These are phyloP conservation scores for Urostyla sp. DNA, from an alignment of 73 alveolate genomes.

Conservation along the genomic window DNA sequence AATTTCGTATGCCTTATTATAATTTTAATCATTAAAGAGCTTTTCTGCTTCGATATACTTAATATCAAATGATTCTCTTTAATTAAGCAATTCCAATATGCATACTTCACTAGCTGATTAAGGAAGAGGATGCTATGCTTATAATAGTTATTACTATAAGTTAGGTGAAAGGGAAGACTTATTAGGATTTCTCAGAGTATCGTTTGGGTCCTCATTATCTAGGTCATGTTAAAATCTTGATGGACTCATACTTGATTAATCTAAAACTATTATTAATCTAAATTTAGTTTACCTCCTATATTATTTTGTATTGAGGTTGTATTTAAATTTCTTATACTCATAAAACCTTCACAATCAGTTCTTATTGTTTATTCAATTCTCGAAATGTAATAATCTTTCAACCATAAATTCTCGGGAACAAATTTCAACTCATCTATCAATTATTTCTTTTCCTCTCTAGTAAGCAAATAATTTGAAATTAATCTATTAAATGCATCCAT, in stretches of 20 bases:
- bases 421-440: conserved; percentile 74
- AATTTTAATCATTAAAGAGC: conserved; percentile 89
- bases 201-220: conserved; percentile 68
- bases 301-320: conserved; percentile 16
- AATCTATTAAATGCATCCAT: conserved; percentile 87
- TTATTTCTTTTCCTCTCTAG: conserved; percentile 72
- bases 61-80: conserved; percentile 83
- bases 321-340: neutral
- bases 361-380: conserved; percentile 73
- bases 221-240: conserved; percentile 56
- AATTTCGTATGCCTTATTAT: conserved; percentile 90
- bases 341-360: conserved; percentile 64
- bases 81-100: conserved; percentile 80
- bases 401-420: conserved; percentile 76
- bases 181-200: conserved; percentile 68
- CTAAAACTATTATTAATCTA: conserved; percentile 54
- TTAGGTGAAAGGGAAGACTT: conserved; percentile 17
- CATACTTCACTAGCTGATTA: conserved; percentile 52
- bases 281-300: conserved; percentile 17
- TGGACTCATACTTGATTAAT: conserved; percentile 43
- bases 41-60: conserved; percentile 93
- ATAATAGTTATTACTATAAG: neutral
- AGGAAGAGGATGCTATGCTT: conserved; percentile 31
- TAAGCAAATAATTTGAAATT: conserved; percentile 75
- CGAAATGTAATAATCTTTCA: conserved; percentile 83